phyloP scores from a whole-genome alignment of 768 basidiomycete genomes.

The Pleurotus cornucopiae region DNA sequence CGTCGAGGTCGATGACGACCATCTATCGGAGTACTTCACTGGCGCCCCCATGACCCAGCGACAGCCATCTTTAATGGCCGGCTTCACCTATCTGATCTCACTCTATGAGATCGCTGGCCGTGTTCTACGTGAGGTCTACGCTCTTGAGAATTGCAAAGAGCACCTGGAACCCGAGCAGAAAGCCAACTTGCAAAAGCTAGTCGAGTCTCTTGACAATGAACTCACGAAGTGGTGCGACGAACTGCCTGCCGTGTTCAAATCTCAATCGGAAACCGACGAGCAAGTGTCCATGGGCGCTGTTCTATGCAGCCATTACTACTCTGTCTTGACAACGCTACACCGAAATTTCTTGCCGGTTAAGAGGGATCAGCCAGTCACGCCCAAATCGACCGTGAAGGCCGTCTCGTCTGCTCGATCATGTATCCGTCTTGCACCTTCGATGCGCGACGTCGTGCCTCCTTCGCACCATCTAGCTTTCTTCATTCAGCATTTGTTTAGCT shows the following conservation, averaged over 20 bases:
- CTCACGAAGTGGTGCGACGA: slow-evolving; percentile 83
- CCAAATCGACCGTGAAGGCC: slow-evolving; percentile 75
- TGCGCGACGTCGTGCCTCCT: slow-evolving; percentile 78
- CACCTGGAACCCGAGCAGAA: slow-evolving; percentile 70
- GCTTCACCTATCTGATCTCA: slow-evolving; percentile 68
- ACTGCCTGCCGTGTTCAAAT: slow-evolving; percentile 72
- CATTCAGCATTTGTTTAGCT: slow-evolving; percentile 87
- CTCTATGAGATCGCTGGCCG: slow-evolving; percentile 85
- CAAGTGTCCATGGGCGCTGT: slow-evolving; percentile 85
- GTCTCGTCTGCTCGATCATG: slow-evolving; percentile 82
- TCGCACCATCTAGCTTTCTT: slow-evolving; percentile 88
- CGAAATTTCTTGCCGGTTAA: slow-evolving; percentile 83
- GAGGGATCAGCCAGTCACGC: slow-evolving; percentile 62
- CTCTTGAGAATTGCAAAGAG: slow-evolving; percentile 73
- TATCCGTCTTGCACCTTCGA: slow-evolving; percentile 79
- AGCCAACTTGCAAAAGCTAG: slow-evolving; percentile 69
- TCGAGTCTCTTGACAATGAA: slow-evolving; percentile 74
- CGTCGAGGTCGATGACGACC: slow-evolving; percentile 78
- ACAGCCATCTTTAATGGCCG: slow-evolving; percentile 73
- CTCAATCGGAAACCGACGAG: slow-evolving; percentile 65
- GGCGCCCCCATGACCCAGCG: slow-evolving; percentile 54
- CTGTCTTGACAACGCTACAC: slow-evolving; percentile 80
- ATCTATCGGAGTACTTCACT: slow-evolving; percentile 65
- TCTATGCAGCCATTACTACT: slow-evolving; percentile 87
- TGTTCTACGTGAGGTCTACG: slow-evolving; percentile 79